phyloP scores from a whole-genome alignment of 1,284 basidiomycete genomes.

The Cryptococcus sp. region DNA sequence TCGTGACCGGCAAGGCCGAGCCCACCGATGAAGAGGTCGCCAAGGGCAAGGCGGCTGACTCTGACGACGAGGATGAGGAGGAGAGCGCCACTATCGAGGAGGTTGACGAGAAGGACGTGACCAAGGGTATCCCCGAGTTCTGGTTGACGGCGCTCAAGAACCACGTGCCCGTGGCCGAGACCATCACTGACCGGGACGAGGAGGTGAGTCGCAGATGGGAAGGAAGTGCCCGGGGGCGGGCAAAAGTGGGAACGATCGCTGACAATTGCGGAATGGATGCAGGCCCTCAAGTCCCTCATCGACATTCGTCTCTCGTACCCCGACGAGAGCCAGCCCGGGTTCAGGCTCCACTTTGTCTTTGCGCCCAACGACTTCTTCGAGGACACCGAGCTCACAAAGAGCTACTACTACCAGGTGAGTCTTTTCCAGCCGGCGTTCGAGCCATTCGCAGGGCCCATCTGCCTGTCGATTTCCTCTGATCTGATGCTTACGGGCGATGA shows the following conservation, averaged over 20 bases:
- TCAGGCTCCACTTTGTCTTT: constrained; percentile 86
- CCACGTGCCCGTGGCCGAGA: constrained; percentile 77
- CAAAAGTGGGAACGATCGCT: neutral
- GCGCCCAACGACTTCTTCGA: constrained; percentile 81
- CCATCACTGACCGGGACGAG: constrained; percentile 91
- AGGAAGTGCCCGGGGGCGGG: too few relatives aligned
- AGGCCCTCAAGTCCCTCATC: constrained; percentile 61
- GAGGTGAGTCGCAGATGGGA: constrained; percentile 50
- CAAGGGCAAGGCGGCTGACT: constrained; percentile 66
- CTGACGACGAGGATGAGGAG: constrained; percentile 55
- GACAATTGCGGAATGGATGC: constrained; percentile 5
- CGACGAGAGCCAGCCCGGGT: constrained; percentile 69
- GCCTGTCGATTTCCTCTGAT: neutral
- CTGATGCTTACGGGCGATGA: neutral
- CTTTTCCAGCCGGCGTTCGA: constrained; percentile 4
- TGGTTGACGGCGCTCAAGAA: constrained; percentile 97
- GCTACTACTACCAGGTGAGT: constrained; percentile 81
- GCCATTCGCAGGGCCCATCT: too few relatives aligned
- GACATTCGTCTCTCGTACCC: constrained; percentile 69
- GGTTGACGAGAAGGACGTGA: constrained; percentile 32
- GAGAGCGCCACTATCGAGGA: constrained; percentile 49
- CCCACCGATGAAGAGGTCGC: constrained; percentile 80
- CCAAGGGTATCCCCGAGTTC: constrained; percentile 83
- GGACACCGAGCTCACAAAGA: constrained; percentile 81
- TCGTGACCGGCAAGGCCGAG: constrained; percentile 73